Evolutionary conservation across 1,284 basidiomycete genomes (phyloP), one percentile per base, ranked within the genome.

Genomic region (Rhizoctonia solani): DNA sequence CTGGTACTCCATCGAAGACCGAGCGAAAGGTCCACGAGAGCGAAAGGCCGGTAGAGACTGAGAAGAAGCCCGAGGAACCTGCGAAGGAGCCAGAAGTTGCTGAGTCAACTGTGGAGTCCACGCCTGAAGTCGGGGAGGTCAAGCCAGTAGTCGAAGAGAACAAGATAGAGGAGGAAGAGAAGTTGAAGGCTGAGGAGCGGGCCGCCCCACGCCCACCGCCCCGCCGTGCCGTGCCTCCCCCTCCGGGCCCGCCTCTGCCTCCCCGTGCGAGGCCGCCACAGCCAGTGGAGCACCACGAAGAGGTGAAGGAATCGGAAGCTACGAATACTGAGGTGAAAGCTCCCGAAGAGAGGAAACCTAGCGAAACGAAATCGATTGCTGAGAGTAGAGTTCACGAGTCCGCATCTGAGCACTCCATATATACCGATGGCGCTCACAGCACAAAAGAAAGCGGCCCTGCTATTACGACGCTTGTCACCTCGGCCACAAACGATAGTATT

Each of bases 391-490:
- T 39, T 37, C 34, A 37, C 13, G 54, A 55, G 34, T 3, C 23
- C 8, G 37, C 34, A 34, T 46, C 56, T 11, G 56, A 59, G 8
- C 37, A 8, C 9, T 19, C 6, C 21, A 9, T 19, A 34, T 34
- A 27, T 3, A 39, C 46, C 27, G 27, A 61, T 25, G 49, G 63
- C 19, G 23, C 68, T 27, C 25, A 65, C 53, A 37, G 68, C 32
- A 32, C 70, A 34, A 52, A 47, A 27, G 58, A 47, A 30, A 47
- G 66, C 37, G 49, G 27, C 19, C 29, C 69, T 34, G 54, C 67
- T n/a, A 69, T 72, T 14, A 71, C 72, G 16, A 39, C 34, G 19
- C 74, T 73, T 14, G 71, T 74, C 19, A 39, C 58, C 21, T 52
- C 58, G 3, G 16, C 67, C 72, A 68, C 73, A 25, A n/a, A 54